These are phyloP conservation scores for Cyberlindnera maclurae DNA, from an alignment of 805 yeast species.

Conservation along the genomic window DNA sequence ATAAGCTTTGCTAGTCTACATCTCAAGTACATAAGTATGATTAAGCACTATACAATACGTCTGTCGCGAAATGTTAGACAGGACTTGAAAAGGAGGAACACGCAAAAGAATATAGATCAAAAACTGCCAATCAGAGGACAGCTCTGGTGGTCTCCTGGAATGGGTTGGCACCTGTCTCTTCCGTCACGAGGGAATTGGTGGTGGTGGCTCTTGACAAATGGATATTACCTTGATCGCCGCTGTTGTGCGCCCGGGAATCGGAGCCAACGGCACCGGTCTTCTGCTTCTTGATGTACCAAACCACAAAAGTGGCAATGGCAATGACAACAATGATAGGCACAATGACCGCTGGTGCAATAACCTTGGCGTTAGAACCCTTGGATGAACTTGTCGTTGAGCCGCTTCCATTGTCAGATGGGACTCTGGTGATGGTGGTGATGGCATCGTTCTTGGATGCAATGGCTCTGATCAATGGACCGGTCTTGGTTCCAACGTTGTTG, in stretches of 20 bases:
- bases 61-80: too few relatives aligned
- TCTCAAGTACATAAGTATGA: too few relatives aligned
- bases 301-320: conserved; percentile 24
- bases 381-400: conserved; percentile 15
- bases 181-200: conserved; percentile 16
- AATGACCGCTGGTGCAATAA: conserved; percentile 36
- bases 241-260: conserved; percentile 1
- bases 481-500: conserved; percentile 29
- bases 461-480: conserved; percentile 35
- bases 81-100: too few relatives aligned
- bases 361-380: conserved; percentile 19
- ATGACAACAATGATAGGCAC: conserved; percentile 33
- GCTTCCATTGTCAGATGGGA: conserved; percentile 34
- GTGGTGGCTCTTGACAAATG: conserved; percentile 22
- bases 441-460: conserved; percentile 28
- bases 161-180: conserved; percentile 21
- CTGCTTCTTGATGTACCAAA: conserved; percentile 26
- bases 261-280: conserved; percentile 6
- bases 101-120: too few relatives aligned
- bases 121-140: conserved; percentile 14
- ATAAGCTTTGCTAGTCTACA: too few relatives aligned
- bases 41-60: too few relatives aligned
- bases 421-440: conserved; percentile 25
- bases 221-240: conserved; percentile 12
- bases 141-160: conserved; percentile 25